Base-by-base conservation (phyloP, 129 eudicot species). In the Ambrosia artemisiifolia region DNA sequence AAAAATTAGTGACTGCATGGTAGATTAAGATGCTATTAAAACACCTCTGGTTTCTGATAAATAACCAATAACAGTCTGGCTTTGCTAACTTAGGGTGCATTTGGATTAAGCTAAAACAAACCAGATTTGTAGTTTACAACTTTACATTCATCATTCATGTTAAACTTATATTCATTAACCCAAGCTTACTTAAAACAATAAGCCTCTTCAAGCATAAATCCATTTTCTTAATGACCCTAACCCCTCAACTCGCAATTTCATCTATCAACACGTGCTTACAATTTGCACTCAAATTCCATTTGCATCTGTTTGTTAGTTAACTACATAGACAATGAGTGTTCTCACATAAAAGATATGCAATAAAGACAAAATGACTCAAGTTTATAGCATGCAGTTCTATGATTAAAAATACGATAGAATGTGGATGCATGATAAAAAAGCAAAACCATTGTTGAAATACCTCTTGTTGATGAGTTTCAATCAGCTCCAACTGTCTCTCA, bases 381-480 rank as follows among this genome's bases (percentile, higher is more conserved):
- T 42, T 57, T 16, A 40, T 32, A 73, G 28, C 42, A 74, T 62
- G 78, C 63, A 35, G 7, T 36, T 60, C 6, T 47, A 9, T 4
- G 38, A 63, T 11, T 12, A 11, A 40, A 8, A 8, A 55, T 38
- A 66, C 54, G 28, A 24, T 24, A 1, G 28, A 24, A 24, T 11
- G 4, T 9, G 4, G 11, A 11, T 30, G 6, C n/a, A 32, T 7
- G 13, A 71, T 8, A 8, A 57, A 40, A 46, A 62, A 6, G 8
- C n/a, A 67, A 10, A 64, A 10, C 33, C 40, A 24, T 61, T 19
- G 32, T 60, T 28, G 13, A 49, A 8, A 33, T 84, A 94, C 98
- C 97, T 94, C 98, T 64, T 90, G 91, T 78, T 90, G 96, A 81
- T 94, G 98, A 75, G 97, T 90, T 80, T 94, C 98, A 70, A 94